phyloP scores from a whole-genome alignment of 352 stramenopile genomes.

The Aphanomyces invadans region DNA sequence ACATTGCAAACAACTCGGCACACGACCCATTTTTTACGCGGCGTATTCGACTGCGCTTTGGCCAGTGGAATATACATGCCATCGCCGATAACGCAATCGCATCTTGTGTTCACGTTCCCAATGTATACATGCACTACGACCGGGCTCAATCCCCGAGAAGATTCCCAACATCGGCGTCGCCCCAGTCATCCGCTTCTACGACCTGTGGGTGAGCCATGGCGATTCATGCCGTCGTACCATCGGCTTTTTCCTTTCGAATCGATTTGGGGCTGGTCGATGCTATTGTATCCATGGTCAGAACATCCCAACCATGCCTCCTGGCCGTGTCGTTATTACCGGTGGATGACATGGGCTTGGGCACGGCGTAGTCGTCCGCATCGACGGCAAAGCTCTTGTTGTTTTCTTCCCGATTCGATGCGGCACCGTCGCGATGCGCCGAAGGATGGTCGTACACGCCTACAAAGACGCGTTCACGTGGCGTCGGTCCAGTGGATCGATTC shows the following conservation, averaged over 20 bases:
- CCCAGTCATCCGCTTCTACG: conserved; percentile 69
- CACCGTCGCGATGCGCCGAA: not conserved
- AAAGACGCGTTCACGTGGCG: no score
- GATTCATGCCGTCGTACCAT: no score
- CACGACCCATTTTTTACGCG: no score
- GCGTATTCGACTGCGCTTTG: no score
- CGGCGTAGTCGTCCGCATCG: conserved; percentile 14
- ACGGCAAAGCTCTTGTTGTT: conserved; percentile 9
- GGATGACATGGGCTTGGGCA: conserved; percentile 19
- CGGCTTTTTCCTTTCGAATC: conserved; percentile 44
- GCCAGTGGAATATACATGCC: no score
- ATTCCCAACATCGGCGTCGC: conserved; percentile 68
- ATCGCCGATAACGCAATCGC: not conserved
- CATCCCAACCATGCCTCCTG: not conserved
- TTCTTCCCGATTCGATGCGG: not conserved
- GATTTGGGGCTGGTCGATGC: conserved; percentile 28
- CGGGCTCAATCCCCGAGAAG: conserved; percentile 63
- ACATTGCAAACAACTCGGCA: no score
- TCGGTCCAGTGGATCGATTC: no score
- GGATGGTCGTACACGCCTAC: not conserved
- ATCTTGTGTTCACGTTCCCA: no score
- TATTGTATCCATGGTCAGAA: conserved; percentile 20
- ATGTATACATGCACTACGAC: no score
- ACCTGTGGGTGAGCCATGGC: no score
- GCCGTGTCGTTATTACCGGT: not conserved